A percentile compares a stretch with the other conserved stretches of the same genome.
phyloP scores from a whole-genome alignment of 2,329 filamentous ascomycete genomes.

The Paraconiothyrium sp. region DNA sequence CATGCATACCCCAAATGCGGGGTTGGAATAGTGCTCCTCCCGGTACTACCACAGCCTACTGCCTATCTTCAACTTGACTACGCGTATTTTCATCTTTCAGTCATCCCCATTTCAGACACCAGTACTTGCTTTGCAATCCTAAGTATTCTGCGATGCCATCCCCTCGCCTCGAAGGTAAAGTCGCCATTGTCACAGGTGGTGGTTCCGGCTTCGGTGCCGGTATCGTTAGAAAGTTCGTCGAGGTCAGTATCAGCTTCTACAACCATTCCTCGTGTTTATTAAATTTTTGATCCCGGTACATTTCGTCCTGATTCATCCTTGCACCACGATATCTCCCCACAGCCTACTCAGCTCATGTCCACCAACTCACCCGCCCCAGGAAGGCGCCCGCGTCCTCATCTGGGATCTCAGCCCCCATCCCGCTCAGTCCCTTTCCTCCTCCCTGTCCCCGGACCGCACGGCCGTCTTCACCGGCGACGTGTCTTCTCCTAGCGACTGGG shows the following conservation, averaged over 20 bases:
- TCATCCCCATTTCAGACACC: neutral
- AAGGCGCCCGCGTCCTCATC: too few species aligned
- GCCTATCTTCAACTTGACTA: neutral
- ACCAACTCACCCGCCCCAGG: too few species aligned
- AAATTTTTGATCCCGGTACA: too few species aligned
- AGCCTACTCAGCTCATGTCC: too few species aligned
- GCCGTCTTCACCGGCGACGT: neutral
- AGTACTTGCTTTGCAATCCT: neutral
- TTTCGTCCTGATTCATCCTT: too few species aligned
- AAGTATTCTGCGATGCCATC: neutral
- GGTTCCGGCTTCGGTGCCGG: constrained; percentile 42
- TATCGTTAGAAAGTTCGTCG: constrained; percentile 40
- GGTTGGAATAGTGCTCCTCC: constrained; percentile 1
- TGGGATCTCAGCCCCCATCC: too few species aligned
- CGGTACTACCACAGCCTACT: neutral
- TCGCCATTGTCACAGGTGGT: constrained; percentile 36
- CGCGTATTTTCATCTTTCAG: neutral
- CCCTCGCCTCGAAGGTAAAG: constrained; percentile 20
- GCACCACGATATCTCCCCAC: too few species aligned
- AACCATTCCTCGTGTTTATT: too few species aligned
- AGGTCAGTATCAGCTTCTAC: neutral
- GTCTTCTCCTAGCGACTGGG: neutral
- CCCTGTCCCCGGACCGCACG: neutral
- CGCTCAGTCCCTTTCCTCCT: too few species aligned
- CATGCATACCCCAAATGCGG: neutral